Percentiles rank a stretch among this genome's conserved stretches.
phyloP scores from a whole-genome alignment of 2,329 filamentous ascomycete genomes.

The Lachnellula arida region DNA sequence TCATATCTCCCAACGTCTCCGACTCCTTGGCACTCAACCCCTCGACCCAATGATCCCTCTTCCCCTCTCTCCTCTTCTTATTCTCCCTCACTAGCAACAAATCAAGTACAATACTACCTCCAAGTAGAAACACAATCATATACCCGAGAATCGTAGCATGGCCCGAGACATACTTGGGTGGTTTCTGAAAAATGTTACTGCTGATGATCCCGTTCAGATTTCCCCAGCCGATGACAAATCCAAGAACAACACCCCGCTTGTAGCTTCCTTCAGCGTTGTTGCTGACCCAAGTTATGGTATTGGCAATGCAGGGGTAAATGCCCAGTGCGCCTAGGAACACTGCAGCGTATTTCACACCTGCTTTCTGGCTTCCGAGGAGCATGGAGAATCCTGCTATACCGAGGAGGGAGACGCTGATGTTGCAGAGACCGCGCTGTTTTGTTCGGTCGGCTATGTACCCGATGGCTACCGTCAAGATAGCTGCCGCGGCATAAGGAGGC shows the following conservation, averaged over 20 bases:
- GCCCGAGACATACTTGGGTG: conserved; percentile 55
- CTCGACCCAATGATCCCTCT: conserved; percentile 57
- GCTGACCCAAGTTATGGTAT: conserved; percentile 80
- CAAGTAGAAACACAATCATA: conserved; percentile 61
- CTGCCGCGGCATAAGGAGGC: conserved; percentile 68
- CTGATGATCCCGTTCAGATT: conserved; percentile 67
- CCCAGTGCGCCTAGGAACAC: conserved; percentile 79
- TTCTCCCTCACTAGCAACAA: conserved; percentile 63
- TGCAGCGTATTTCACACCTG: conserved; percentile 68
- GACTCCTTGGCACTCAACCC: conserved; percentile 60
- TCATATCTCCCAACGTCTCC: conserved; percentile 61
- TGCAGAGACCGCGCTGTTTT: conserved; percentile 68
- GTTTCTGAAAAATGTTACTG: conserved; percentile 64
- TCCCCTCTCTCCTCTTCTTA: conserved; percentile 55
- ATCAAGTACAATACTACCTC: conserved; percentile 65
- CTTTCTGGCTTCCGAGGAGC: conserved; percentile 64
- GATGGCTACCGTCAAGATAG: conserved; percentile 59
- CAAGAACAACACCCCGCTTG: conserved; percentile 80
- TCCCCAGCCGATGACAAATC: conserved; percentile 86
- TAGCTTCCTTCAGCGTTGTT: conserved; percentile 89
- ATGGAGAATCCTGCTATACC: conserved; percentile 76
- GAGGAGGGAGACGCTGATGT: conserved; percentile 65
- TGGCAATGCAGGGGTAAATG: conserved; percentile 81
- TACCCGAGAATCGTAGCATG: conserved; percentile 74
- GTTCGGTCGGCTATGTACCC: conserved; percentile 73